Evolutionary conservation across 768 basidiomycete genomes (phyloP).

Genomic region (Hericium coralloides): DNA sequence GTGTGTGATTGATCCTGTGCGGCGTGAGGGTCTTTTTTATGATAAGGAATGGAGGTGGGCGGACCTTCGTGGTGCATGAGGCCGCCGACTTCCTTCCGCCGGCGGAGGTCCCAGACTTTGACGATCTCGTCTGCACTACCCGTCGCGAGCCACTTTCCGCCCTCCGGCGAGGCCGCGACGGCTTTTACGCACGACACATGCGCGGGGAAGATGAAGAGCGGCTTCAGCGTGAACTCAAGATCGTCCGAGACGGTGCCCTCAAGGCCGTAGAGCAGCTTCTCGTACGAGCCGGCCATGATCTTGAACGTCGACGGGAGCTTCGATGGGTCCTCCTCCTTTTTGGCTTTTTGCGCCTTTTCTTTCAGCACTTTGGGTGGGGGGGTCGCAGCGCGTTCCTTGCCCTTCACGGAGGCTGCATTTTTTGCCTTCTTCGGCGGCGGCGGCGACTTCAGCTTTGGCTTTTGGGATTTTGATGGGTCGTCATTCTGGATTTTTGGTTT

Average conservation of each 20-base stretch:
- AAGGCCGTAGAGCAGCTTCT: conserved; percentile 90
- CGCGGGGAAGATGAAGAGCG: conserved; percentile 94
- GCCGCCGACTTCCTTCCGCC: conserved; percentile 90
- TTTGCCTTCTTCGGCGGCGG: background rate
- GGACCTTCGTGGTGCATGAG: conserved; percentile 92
- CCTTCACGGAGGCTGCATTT: conserved; percentile 12
- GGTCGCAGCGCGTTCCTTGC: conserved; percentile 20
- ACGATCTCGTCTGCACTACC: conserved; percentile 95
- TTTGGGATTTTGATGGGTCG: background rate
- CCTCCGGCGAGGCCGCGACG: conserved; percentile 77
- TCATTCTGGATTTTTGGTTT: conserved; percentile 3
- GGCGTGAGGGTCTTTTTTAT: background rate
- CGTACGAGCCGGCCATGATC: conserved; percentile 89
- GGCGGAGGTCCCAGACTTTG: conserved; percentile 91
- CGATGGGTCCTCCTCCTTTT: background rate
- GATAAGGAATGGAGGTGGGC: conserved; percentile 2
- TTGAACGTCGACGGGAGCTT: conserved; percentile 61
- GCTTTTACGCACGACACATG: conserved; percentile 91
- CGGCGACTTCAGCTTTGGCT: background rate
- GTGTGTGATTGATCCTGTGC: conserved; percentile 81
- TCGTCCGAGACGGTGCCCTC: conserved; percentile 46
- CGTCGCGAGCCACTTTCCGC: conserved; percentile 94
- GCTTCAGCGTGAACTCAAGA: conserved; percentile 42
- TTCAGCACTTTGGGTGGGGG: conserved; percentile 4
- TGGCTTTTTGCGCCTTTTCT: conserved; percentile 1